Conservation (phyloP, 768 basidiomycete genomes). For the Boletus subparvulus region DNA sequence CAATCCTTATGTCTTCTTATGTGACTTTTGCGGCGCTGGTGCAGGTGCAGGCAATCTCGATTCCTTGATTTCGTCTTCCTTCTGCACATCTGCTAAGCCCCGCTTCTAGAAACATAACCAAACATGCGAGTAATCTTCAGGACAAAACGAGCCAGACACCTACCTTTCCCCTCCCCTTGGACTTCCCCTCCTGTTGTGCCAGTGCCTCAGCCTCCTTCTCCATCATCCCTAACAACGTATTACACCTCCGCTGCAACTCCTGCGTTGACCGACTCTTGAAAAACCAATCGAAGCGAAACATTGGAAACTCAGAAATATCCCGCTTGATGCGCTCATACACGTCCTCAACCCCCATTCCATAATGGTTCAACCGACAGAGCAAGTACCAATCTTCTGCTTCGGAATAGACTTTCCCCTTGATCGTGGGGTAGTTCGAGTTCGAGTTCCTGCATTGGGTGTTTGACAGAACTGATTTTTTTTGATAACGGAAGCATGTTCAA, state of each 20-base stretch:
- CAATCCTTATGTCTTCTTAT: conserved; percentile 55
- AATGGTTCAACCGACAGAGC: conserved; percentile 83
- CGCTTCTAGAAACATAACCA: conserved; percentile 52
- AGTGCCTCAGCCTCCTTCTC: conserved; percentile 81
- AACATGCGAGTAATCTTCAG: background rate
- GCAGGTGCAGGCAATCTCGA: conserved; percentile 64
- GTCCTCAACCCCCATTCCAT: conserved; percentile 86
- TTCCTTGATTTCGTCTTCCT: conserved; percentile 45
- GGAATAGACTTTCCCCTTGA: conserved; percentile 94
- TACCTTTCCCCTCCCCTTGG: conserved; percentile 70
- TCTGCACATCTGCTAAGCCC: conserved; percentile 64
- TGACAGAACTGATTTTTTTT: conserved; percentile 78
- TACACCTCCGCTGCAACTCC: conserved; percentile 85
- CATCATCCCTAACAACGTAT: conserved; percentile 85
- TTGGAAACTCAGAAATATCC: conserved; percentile 95
- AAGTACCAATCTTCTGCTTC: conserved; percentile 98
- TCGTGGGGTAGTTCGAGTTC: conserved; percentile 93
- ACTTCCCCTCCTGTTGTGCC: conserved; percentile 64
- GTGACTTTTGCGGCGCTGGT: conserved; percentile 53
- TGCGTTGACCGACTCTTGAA: conserved; percentile 90
- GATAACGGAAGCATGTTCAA: conserved; percentile 83
- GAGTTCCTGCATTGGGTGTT: conserved; percentile 95
- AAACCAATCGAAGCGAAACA: conserved; percentile 98
- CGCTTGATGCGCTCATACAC: conserved; percentile 94
- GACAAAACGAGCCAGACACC: conserved; percentile 10